Evolutionary conservation across 1,139 yeast genomes (phyloP).

Genomic region (Insectozyma bohioensis): DNA sequence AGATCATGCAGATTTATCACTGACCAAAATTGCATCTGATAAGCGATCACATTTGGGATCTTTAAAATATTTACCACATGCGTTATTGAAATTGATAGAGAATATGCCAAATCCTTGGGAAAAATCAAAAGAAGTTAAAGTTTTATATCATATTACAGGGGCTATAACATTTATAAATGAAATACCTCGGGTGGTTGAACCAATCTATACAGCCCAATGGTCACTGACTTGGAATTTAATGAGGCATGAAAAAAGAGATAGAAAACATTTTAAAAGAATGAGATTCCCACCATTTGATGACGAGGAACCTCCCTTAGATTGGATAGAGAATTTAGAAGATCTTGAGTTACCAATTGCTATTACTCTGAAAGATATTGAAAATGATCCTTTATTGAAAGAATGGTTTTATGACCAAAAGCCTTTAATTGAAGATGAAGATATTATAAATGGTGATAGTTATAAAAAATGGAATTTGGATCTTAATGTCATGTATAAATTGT

Average conservation of each 20-base stretch:
- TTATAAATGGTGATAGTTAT: constrained; percentile 78
- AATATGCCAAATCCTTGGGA: constrained; percentile 99
- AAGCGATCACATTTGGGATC: constrained; percentile 90
- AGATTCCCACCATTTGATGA: constrained; percentile 96
- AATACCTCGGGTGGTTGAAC: constrained; percentile 87
- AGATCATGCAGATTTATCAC: constrained; percentile 84
- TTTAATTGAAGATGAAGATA: constrained; percentile 50
- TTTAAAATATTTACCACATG: constrained; percentile 93
- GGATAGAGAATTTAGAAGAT: constrained; percentile 75
- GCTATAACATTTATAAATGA: constrained; percentile 96
- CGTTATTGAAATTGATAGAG: constrained; percentile 81
- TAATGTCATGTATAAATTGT: constrained; percentile 62
- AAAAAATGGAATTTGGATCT: constrained; percentile 67
- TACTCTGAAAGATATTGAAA: constrained; percentile 61
- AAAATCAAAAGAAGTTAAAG: constrained; percentile 77
- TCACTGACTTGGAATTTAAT: constrained; percentile 88
- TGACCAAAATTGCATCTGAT: constrained; percentile 79
- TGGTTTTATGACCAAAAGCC: constrained; percentile 87
- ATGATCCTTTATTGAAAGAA: constrained; percentile 60
- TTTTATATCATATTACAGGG: constrained; percentile 86
- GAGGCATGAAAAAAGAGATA: constrained; percentile 91
- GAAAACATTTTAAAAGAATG: constrained; percentile 88
- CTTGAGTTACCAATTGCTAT: constrained; percentile 72
- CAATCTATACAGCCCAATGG: constrained; percentile 94
- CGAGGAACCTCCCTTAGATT: constrained; percentile 89